Percentiles rank a stretch among this genome's conserved stretches.
These are phyloP conservation scores for Botrytis paeoniae DNA, from an alignment of 2,329 filamentous ascomycete species.

Conservation along the genomic window DNA sequence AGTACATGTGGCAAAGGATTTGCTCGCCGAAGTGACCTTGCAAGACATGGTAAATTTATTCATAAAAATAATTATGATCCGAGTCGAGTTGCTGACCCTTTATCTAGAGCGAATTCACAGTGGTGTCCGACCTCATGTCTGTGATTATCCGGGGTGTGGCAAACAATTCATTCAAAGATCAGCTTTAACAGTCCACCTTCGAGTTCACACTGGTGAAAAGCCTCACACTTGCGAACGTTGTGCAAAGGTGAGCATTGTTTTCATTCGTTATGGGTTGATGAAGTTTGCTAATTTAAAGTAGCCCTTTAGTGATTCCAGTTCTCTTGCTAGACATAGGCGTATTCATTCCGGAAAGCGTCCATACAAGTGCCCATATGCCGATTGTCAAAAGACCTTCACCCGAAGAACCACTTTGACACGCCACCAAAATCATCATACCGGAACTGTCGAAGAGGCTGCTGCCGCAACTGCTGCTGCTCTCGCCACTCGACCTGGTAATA, in stretches of 20 bases:
- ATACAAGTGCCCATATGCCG: slow-evolving; percentile 95
- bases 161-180: slow-evolving; percentile 98
- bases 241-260: slow-evolving; percentile 67
- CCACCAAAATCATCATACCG: slow-evolving; percentile 93
- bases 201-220: slow-evolving; percentile 97
- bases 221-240: slow-evolving; percentile 97
- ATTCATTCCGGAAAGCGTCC: slow-evolving; percentile 95
- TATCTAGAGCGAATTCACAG: slow-evolving; percentile 86
- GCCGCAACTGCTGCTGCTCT: slow-evolving; percentile 84
- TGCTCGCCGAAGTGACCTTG: slow-evolving; percentile 87
- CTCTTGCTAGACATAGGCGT: slow-evolving; percentile 84
- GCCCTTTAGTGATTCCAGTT: slow-evolving; percentile 96
- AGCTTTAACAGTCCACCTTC: slow-evolving; percentile 89
- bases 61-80: background rate
- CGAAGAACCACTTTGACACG: slow-evolving; percentile 90
- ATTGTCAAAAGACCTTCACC: slow-evolving; percentile 98
- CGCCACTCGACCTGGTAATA: slow-evolving; percentile 47
- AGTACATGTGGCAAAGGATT: slow-evolving; percentile 89
- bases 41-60: slow-evolving; percentile 75
- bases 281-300: slow-evolving; percentile 42
- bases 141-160: slow-evolving; percentile 82
- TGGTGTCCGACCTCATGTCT: slow-evolving; percentile 85
- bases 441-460: slow-evolving; percentile 90
- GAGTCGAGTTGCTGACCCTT: background rate
- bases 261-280: slow-evolving; percentile 20